Conservation (phyloP, 1,139 yeast genomes). For the Debaryomyces nepalensis region DNA sequence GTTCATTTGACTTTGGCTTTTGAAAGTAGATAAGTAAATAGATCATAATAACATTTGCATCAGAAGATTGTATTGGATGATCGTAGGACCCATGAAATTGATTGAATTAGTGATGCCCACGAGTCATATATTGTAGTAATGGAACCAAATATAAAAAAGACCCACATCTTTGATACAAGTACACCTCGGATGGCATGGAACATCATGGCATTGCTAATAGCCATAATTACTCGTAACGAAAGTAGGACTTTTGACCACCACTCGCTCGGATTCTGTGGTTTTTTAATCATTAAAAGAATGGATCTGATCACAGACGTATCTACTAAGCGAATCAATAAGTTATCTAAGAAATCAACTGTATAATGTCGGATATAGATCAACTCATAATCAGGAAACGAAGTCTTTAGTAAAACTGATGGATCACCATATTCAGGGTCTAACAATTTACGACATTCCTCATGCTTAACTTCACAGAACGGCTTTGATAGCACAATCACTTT, state of each 20-base stretch:
- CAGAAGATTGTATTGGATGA: constrained; percentile 16
- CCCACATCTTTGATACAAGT: constrained; percentile 25
- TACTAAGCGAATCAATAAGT: constrained; percentile 13
- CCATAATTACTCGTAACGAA: constrained; percentile 21
- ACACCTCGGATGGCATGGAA: constrained; percentile 23
- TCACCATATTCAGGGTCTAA: constrained; percentile 18
- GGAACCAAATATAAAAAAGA: constrained; percentile 23
- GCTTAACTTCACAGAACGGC: constrained; percentile 23
- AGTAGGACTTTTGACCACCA: constrained; percentile 19
- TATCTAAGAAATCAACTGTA: constrained; percentile 22
- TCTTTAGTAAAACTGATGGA: constrained; percentile 15
- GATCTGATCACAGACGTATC: constrained; percentile 11
- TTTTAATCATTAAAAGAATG: constrained; percentile 4
- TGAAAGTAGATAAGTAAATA: constrained; percentile 19
- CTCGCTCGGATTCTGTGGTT: constrained; percentile 10
- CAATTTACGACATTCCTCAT: constrained; percentile 20
- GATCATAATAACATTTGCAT: constrained; percentile 1
- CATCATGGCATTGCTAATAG: constrained; percentile 22
- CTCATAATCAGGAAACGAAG: constrained; percentile 22
- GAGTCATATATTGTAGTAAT: constrained; percentile 19
- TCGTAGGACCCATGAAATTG: constrained; percentile 15
- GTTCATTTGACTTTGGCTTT: constrained; percentile 69
- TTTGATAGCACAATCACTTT: constrained; percentile 20
- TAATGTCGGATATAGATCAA: constrained; percentile 24
- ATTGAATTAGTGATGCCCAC: constrained; percentile 19